phyloP scores from a whole-genome alignment of 1,139 yeast species.

The Groenewaldozyma sp. region DNA sequence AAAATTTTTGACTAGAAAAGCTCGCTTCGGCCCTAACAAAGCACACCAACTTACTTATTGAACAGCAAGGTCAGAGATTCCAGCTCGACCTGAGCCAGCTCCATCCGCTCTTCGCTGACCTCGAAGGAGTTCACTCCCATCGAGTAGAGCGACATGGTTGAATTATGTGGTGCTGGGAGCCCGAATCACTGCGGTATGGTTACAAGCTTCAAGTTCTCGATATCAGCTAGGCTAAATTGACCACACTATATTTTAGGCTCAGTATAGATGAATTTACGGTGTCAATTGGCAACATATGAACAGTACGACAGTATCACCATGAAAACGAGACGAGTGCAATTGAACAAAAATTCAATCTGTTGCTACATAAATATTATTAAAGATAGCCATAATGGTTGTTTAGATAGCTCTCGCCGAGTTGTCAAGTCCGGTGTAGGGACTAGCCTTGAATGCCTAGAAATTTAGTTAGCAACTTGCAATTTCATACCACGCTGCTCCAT shows the following conservation, averaged over 20 bases:
- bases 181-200: neutral
- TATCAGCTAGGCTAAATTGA: too few species aligned
- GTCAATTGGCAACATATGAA: neutral
- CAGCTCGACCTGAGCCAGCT: slow-evolving; percentile 66
- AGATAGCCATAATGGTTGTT: too few species aligned
- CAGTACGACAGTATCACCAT: too few species aligned
- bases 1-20: neutral
- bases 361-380: too few species aligned
- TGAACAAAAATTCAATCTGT: too few species aligned
- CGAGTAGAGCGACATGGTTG: slow-evolving; percentile 23
- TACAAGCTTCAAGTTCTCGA: neutral
- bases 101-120: slow-evolving; percentile 58
- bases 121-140: slow-evolving; percentile 30
- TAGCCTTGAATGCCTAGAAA: slow-evolving; percentile 1
- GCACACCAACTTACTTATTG: slow-evolving; percentile 35
- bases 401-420: neutral
- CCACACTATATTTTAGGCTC: too few species aligned
- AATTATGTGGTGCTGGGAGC: too few species aligned
- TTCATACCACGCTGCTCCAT: neutral
- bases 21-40: neutral
- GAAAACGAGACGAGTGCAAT: too few species aligned
- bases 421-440: neutral
- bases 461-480: neutral
- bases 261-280: too few species aligned
- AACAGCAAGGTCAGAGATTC: slow-evolving; percentile 64